A percentile compares a stretch with the other conserved stretches of the same genome.
phyloP scores from a whole-genome alignment of 2,329 filamentous ascomycete genomes.

The Polychaeton citri region DNA sequence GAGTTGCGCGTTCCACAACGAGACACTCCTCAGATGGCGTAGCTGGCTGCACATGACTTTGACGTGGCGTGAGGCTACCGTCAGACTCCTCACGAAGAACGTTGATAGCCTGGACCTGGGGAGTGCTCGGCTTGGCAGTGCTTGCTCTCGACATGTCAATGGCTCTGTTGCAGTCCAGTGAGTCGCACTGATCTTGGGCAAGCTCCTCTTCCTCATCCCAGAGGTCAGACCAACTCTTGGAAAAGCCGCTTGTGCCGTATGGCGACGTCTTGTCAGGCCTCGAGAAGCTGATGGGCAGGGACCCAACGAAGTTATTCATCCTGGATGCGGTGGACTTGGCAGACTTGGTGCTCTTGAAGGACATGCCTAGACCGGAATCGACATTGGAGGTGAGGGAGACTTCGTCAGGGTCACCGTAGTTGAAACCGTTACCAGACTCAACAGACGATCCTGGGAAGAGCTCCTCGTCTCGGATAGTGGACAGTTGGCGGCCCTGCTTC shows the following conservation, averaged over 20 bases:
- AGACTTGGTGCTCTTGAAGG: slow-evolving; percentile 57
- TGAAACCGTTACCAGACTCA: slow-evolving; percentile 32
- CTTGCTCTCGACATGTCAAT: slow-evolving; percentile 24
- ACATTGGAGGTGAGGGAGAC: slow-evolving; percentile 74
- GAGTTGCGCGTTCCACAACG: slow-evolving; percentile 30
- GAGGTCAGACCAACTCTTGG: slow-evolving; percentile 98
- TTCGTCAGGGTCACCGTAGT: slow-evolving; percentile 64
- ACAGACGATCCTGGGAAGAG: slow-evolving; percentile 63
- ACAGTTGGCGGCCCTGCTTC: slow-evolving; percentile 66
- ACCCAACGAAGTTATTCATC: slow-evolving; percentile 59
- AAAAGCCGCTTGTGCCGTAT: slow-evolving; percentile 41
- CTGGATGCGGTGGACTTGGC: slow-evolving; percentile 31
- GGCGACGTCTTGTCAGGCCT: slow-evolving; percentile 47
- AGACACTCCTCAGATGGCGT: slow-evolving; percentile 29
- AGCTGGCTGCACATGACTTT: slow-evolving; percentile 28
- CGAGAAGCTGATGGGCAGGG: slow-evolving; percentile 49
- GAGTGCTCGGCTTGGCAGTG: slow-evolving; percentile 46
- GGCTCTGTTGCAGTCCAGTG: slow-evolving; percentile 23
- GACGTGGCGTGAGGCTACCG: slow-evolving; percentile 36
- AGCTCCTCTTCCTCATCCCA: slow-evolving; percentile 79
- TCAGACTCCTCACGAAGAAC: slow-evolving; percentile 24
- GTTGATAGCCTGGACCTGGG: slow-evolving; percentile 26
- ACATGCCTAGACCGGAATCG: slow-evolving; percentile 68
- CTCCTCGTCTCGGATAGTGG: slow-evolving; percentile 70
- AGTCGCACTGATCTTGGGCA: slow-evolving; percentile 50